Evolutionary conservation across 176 grass and related monocot genomes (phyloP).

Genomic region (Bonia amplexicaulis): DNA sequence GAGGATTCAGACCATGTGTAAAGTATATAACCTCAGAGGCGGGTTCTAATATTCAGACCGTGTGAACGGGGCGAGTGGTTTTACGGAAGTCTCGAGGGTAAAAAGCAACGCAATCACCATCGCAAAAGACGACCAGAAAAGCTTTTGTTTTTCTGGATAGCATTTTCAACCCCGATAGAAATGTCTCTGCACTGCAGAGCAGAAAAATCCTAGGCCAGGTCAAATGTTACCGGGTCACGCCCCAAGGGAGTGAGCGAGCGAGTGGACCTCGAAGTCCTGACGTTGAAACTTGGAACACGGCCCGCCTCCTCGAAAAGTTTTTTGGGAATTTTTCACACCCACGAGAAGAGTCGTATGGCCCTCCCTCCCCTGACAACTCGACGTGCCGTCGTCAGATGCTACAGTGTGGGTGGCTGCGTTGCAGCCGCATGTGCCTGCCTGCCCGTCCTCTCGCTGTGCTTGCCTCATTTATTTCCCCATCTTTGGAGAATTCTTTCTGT

Average conservation of each 20-base stretch:
- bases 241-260: not conserved
- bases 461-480: too few relatives aligned
- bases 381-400: not conserved
- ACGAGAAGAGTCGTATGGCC: not conserved
- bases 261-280: conserved; percentile 15
- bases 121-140: not conserved
- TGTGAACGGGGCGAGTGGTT: conserved; percentile 16
- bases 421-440: not conserved
- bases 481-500: not conserved
- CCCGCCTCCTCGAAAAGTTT: not conserved
- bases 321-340: not conserved
- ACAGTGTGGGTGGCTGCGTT: not conserved
- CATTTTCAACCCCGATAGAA: not conserved
- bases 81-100: not conserved
- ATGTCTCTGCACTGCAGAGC: not conserved
- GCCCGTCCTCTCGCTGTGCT: not conserved
- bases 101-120: conserved; percentile 15
- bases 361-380: not conserved
- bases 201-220: not conserved
- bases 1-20: not conserved
- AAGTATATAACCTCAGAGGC: too few relatives aligned
- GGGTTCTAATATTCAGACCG: too few relatives aligned
- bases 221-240: not conserved
- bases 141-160: not conserved
- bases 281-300: not conserved